These are phyloP conservation scores for Pulveroboletus sp. DNA, from an alignment of 768 basidiomycete genomes.

Conservation along the genomic window DNA sequence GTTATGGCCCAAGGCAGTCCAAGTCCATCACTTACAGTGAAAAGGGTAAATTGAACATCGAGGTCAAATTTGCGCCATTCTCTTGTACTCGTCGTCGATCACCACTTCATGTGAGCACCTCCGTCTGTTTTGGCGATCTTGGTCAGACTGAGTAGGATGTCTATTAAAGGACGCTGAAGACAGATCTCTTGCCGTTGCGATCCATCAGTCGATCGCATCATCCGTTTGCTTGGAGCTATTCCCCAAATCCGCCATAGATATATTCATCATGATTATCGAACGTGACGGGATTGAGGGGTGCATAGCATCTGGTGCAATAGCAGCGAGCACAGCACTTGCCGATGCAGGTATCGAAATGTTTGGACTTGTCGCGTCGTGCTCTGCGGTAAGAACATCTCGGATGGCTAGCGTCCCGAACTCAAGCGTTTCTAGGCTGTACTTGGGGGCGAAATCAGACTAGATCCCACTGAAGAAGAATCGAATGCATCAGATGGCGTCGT, in stretches of 20 bases:
- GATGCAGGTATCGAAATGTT: conserved; percentile 92
- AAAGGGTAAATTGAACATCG: conserved; percentile 85
- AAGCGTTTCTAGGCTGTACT: conserved; percentile 47
- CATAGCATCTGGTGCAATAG: conserved; percentile 81
- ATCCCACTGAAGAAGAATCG: conserved; percentile 75
- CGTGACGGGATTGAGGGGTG: conserved; percentile 90
- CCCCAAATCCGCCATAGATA: conserved; percentile 93
- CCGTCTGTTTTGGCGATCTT: neutral
- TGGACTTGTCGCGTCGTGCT: conserved; percentile 82
- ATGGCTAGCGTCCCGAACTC: neutral
- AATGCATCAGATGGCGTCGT: conserved; percentile 58
- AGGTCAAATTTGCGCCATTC: conserved; percentile 96
- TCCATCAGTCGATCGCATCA: conserved; percentile 83
- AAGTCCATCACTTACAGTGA: conserved; percentile 82
- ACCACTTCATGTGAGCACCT: conserved; percentile 73
- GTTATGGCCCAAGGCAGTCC: conserved; percentile 84
- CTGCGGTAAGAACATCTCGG: conserved; percentile 53
- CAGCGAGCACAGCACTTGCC: conserved; percentile 87
- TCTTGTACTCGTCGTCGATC: conserved; percentile 75
- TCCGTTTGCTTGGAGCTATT: conserved; percentile 84
- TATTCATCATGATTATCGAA: conserved; percentile 88
- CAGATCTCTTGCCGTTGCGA: conserved; percentile 73
- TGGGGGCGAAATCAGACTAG: conserved; percentile 64
- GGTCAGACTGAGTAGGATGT: conserved; percentile 3
- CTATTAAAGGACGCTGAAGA: conserved; percentile 89